phyloP scores from a whole-genome alignment of 352 stramenopile genomes.

The Phytophthora parvispora region DNA sequence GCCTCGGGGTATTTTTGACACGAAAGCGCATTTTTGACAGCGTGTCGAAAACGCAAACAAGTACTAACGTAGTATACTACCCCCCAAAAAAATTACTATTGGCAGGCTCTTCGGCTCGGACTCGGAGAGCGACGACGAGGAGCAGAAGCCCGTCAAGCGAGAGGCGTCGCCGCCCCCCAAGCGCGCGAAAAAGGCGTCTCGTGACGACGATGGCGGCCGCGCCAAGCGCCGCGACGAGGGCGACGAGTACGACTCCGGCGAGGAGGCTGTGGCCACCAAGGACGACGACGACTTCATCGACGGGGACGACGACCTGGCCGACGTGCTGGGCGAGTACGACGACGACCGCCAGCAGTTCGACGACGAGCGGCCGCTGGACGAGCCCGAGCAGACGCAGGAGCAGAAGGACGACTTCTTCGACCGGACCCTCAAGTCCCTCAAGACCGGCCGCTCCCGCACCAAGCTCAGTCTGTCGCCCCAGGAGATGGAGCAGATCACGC shows the following conservation, averaged over 20 bases:
- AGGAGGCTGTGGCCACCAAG: slow-evolving; percentile 76
- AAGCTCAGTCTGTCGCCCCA: slow-evolving; percentile 88
- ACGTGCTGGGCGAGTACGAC: slow-evolving; percentile 86
- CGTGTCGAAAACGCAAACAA: neutral
- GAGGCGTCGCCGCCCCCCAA: slow-evolving; percentile 55
- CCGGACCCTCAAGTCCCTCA: slow-evolving; percentile 85
- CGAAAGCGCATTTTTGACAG: neutral
- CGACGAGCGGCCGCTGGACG: slow-evolving; percentile 80
- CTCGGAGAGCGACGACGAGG: slow-evolving; percentile 86
- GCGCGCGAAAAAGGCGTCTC: slow-evolving; percentile 50
- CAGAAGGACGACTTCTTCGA: slow-evolving; percentile 86
- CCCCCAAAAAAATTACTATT: neutral
- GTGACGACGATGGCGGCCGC: slow-evolving; percentile 18
- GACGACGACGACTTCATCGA: slow-evolving; percentile 92
- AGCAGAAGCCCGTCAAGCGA: slow-evolving; percentile 60
- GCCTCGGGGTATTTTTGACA: slow-evolving; percentile 63
- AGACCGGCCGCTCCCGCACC: slow-evolving; percentile 73
- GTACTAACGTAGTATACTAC: slow-evolving; percentile 5
- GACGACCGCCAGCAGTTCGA: slow-evolving; percentile 83
- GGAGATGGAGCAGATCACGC: slow-evolving; percentile 89
- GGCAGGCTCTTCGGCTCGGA: slow-evolving; percentile 87
- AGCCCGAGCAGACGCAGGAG: slow-evolving; percentile 29
- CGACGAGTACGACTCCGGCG: slow-evolving; percentile 90
- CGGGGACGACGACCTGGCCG: slow-evolving; percentile 85
- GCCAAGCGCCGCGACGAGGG: slow-evolving; percentile 33